Evolutionary conservation across 2,329 filamentous ascomycete genomes (phyloP).

Genomic region (Claviceps arundinis): DNA sequence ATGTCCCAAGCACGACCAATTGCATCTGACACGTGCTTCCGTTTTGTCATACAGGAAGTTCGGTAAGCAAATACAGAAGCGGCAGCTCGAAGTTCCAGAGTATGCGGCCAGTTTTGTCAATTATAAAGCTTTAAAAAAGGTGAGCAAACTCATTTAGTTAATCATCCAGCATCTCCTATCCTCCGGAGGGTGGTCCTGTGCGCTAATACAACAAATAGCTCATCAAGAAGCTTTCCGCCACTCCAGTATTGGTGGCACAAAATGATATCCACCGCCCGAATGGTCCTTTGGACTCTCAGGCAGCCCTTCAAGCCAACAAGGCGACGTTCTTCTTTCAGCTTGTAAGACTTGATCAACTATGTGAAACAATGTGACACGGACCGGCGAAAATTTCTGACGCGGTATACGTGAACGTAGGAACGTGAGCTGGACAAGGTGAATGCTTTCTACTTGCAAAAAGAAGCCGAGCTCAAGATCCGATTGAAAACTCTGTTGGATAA

Average conservation of each 20-base stretch:
- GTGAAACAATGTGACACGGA: background rate
- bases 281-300: constrained; percentile 59
- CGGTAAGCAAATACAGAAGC: constrained; percentile 98
- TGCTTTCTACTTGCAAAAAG: constrained; percentile 92
- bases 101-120: constrained; percentile 99
- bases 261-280: constrained; percentile 42
- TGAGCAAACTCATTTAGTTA: constrained; percentile 21
- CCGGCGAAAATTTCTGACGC: constrained; percentile 1
- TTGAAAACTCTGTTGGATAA: constrained; percentile 89
- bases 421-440: constrained; percentile 98
- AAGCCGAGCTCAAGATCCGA: constrained; percentile 92
- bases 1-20: background rate
- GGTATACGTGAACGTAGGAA: constrained; percentile 44
- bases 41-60: constrained; percentile 64
- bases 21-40: constrained; percentile 5
- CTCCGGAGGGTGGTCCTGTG: background rate
- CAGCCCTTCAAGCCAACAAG: constrained; percentile 87
- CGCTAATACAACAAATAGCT: constrained; percentile 43
- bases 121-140: constrained; percentile 99
- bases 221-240: constrained; percentile 95
- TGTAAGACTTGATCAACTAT: constrained; percentile 37
- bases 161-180: background rate
- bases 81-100: constrained; percentile 96
- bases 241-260: constrained; percentile 68
- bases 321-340: constrained; percentile 97